These are phyloP conservation scores for Wallacemonas sp. DNA, from an alignment of 208 protist genomes.

Conservation along the genomic window DNA sequence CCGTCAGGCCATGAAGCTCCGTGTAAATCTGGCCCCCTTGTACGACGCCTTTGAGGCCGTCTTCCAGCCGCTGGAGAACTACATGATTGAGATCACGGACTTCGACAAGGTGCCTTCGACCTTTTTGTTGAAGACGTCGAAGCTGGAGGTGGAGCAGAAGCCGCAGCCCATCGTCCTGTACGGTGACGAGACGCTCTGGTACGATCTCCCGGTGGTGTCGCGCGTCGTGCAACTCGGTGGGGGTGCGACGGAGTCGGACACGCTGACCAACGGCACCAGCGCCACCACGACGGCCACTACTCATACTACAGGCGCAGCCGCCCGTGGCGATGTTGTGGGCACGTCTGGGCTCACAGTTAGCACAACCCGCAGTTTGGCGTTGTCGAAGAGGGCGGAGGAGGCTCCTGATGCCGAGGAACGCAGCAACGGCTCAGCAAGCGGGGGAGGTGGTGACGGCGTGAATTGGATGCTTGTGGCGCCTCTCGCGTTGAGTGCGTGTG, in stretches of 20 bases:
- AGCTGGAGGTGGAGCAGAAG: slow-evolving; percentile 65
- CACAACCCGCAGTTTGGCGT: too few relatives aligned
- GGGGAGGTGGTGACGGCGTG: slow-evolving; percentile 11
- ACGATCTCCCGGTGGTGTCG: slow-evolving; percentile 66
- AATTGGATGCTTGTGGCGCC: slow-evolving; percentile 27
- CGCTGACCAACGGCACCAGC: not conserved
- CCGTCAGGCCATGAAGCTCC: slow-evolving; percentile 67
- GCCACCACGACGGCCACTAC: slow-evolving; percentile 7
- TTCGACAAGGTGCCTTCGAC: slow-evolving; percentile 60
- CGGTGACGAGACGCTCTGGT: slow-evolving; percentile 69
- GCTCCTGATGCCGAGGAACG: not conserved
- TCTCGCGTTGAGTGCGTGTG: slow-evolving; percentile 26
- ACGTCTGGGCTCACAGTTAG: too few relatives aligned
- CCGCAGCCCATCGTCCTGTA: slow-evolving; percentile 75
- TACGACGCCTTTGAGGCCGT: slow-evolving; percentile 84
- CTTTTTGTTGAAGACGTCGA: slow-evolving; percentile 71
- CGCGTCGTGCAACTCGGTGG: slow-evolving; percentile 35
- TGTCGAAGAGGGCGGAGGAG: not conserved
- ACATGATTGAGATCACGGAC: slow-evolving; percentile 76
- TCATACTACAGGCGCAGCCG: not conserved
- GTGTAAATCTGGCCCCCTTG: slow-evolving; percentile 72
- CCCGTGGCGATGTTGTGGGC: too few relatives aligned
- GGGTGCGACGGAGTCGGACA: not conserved
- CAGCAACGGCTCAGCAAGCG: not conserved
- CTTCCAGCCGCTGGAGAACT: slow-evolving; percentile 82